Conservation (phyloP, 495 filamentous ascomycete genomes). For the Chlorociboria aeruginascens region DNA sequence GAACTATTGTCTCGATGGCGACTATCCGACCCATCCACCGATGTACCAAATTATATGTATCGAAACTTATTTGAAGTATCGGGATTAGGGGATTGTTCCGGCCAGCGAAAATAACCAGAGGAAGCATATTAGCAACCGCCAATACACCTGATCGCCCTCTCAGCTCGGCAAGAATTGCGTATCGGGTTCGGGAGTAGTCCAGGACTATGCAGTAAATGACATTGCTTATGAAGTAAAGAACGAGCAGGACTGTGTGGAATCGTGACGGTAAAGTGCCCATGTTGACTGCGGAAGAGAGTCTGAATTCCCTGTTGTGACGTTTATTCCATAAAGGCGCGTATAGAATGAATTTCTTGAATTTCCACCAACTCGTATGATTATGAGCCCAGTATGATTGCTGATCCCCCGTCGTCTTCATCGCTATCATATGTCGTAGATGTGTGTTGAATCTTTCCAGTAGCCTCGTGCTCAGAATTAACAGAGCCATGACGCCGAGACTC, state of each 20-base stretch:
- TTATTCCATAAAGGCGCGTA: slow-evolving; percentile 74
- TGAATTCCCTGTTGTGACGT: slow-evolving; percentile 80
- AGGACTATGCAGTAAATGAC: slow-evolving; percentile 50
- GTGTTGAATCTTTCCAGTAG: slow-evolving; percentile 30
- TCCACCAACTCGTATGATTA: slow-evolving; percentile 35
- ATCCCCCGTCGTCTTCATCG: slow-evolving; percentile 32
- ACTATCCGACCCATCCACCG: slow-evolving; percentile 90
- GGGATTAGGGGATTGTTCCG: slow-evolving; percentile 89
- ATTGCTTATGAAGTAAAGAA: slow-evolving; percentile 52
- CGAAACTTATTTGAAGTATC: slow-evolving; percentile 78
- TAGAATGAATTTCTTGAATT: slow-evolving; percentile 65
- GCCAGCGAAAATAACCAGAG: slow-evolving; percentile 73
- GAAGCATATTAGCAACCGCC: slow-evolving; percentile 69
- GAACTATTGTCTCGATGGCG: slow-evolving; percentile 61
- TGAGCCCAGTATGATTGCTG: slow-evolving; percentile 37
- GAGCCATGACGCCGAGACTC: slow-evolving; percentile 33
- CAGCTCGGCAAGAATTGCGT: slow-evolving; percentile 45
- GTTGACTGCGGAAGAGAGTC: slow-evolving; percentile 63
- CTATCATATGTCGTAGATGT: slow-evolving; percentile 33
- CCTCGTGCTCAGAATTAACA: slow-evolving; percentile 32
- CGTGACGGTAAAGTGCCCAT: slow-evolving; percentile 79
- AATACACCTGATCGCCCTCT: slow-evolving; percentile 68
- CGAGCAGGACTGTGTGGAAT: slow-evolving; percentile 63
- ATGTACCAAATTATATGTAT: slow-evolving; percentile 92
- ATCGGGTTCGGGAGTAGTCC: slow-evolving; percentile 42